Conservation (phyloP, 345 rosid genomes). For the Melaleuca quinquenervia region DNA sequence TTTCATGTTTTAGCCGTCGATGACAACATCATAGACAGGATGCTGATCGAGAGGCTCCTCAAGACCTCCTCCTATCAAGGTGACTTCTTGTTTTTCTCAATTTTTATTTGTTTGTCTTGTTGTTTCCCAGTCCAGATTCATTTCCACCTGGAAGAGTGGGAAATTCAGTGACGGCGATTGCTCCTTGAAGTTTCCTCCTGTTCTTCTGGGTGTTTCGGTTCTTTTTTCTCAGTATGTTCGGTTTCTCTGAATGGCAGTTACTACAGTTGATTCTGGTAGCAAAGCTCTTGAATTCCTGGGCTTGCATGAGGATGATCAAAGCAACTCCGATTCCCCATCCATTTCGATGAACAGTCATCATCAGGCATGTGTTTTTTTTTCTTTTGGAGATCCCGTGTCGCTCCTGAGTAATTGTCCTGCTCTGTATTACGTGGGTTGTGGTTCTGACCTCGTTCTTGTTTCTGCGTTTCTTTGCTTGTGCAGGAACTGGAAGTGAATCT, state of each 20-base stretch:
- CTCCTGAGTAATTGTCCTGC: background rate
- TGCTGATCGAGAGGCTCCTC: slow-evolving; percentile 80
- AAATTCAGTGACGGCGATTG: background rate
- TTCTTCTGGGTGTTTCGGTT: background rate
- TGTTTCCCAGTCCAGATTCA: background rate
- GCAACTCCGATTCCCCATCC: slow-evolving; percentile 7
- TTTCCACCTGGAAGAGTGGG: background rate
- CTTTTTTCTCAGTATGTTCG: background rate
- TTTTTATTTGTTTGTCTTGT: background rate
- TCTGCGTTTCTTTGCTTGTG: background rate
- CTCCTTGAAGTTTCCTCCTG: background rate
- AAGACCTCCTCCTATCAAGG: slow-evolving; percentile 92
- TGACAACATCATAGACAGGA: slow-evolving; percentile 73
- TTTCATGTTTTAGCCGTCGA: slow-evolving; percentile 97
- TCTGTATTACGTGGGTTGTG: background rate
- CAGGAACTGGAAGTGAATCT: slow-evolving; percentile 56
- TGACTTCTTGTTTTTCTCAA: background rate
- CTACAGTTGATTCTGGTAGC: slow-evolving; percentile 66
- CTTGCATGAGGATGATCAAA: slow-evolving; percentile 24
- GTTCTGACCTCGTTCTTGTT: background rate
- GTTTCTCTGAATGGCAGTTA: slow-evolving; percentile 28
- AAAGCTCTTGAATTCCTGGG: slow-evolving; percentile 70
- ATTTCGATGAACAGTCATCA: slow-evolving; percentile 17
- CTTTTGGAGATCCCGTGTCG: background rate
- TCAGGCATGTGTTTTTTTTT: slow-evolving; percentile 12